Evolutionary conservation across 2,329 filamentous ascomycete species (phyloP).

Genomic region (Cercospora beticola): DNA sequence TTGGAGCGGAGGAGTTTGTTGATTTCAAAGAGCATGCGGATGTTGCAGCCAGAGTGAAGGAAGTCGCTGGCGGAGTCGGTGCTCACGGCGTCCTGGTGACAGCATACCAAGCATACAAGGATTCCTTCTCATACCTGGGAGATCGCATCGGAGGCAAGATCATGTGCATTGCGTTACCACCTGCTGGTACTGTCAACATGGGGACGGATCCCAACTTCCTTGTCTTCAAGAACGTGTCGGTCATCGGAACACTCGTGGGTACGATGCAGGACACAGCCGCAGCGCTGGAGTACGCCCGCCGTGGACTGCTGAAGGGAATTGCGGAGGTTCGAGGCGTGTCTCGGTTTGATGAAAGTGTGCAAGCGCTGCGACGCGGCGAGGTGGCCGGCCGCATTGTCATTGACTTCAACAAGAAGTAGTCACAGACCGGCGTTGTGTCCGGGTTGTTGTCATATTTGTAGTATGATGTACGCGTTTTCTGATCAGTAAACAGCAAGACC

Average conservation of each 20-base stretch:
- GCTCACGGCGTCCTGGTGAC: constrained; percentile 47
- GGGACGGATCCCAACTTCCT: constrained; percentile 39
- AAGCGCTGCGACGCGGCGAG: constrained; percentile 51
- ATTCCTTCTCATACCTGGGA: constrained; percentile 48
- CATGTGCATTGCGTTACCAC: constrained; percentile 50
- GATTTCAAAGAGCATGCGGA: constrained; percentile 51
- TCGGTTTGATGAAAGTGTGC: constrained; percentile 50
- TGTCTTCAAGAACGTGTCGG: constrained; percentile 37
- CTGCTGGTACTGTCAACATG: constrained; percentile 39
- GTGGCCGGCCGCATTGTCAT: constrained; percentile 55
- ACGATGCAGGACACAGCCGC: constrained; percentile 51
- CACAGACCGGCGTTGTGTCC: too few relatives aligned
- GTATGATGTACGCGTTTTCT: not conserved
- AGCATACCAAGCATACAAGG: constrained; percentile 40
- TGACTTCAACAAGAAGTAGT: constrained; percentile 50
- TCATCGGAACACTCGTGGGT: constrained; percentile 46
- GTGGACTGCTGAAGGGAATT: constrained; percentile 53
- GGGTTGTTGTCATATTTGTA: not conserved
- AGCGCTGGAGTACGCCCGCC: constrained; percentile 50
- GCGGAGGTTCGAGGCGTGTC: constrained; percentile 51
- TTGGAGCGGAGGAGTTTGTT: constrained; percentile 58
- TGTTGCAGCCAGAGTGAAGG: constrained; percentile 46
- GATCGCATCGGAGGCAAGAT: constrained; percentile 51
- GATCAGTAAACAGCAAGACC: not conserved
- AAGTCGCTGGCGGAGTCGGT: constrained; percentile 49